Conservation (phyloP, 768 basidiomycete genomes). For the Hericium coralloides region DNA sequence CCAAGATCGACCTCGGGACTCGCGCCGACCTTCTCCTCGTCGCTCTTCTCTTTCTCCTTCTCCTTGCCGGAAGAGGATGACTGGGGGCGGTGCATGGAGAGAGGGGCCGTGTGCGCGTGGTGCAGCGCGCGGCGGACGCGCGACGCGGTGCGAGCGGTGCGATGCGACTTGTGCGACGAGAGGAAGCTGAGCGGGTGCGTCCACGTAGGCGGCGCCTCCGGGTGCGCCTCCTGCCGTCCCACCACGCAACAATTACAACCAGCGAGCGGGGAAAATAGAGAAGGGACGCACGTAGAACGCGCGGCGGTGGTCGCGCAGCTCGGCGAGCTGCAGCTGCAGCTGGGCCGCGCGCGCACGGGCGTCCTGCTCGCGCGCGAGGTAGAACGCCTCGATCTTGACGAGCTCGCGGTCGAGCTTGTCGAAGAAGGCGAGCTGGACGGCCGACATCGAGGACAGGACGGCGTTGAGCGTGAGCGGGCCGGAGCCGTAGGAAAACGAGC, state of each 20-base stretch:
- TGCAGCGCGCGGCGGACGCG: neutral
- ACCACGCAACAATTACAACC: no score
- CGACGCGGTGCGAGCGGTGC: neutral
- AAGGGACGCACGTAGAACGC: constrained; percentile 4
- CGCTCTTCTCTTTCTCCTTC: neutral
- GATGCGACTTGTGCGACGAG: neutral
- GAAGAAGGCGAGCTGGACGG: constrained; percentile 66
- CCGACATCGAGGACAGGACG: constrained; percentile 46
- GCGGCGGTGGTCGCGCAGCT: constrained; percentile 9
- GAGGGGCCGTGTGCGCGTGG: neutral
- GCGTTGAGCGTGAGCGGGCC: constrained; percentile 18
- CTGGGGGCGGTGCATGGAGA: neutral
- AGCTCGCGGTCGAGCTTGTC: constrained; percentile 68
- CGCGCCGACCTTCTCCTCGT: no score
- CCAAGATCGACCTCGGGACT: neutral
- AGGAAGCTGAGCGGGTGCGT: neutral
- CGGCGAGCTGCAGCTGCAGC: constrained; percentile 14
- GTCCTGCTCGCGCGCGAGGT: constrained; percentile 57
- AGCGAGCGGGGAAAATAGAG: neutral
- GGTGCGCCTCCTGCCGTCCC: constrained; percentile 2
- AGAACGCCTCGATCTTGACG: constrained; percentile 82
- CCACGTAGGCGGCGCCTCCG: neutral
- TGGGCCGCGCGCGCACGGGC: constrained; percentile 36
- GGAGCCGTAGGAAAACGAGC: no score
- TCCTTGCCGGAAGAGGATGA: neutral